phyloP scores from a whole-genome alignment of 2,329 filamentous ascomycete species.

The Fusarium avenaceum region DNA sequence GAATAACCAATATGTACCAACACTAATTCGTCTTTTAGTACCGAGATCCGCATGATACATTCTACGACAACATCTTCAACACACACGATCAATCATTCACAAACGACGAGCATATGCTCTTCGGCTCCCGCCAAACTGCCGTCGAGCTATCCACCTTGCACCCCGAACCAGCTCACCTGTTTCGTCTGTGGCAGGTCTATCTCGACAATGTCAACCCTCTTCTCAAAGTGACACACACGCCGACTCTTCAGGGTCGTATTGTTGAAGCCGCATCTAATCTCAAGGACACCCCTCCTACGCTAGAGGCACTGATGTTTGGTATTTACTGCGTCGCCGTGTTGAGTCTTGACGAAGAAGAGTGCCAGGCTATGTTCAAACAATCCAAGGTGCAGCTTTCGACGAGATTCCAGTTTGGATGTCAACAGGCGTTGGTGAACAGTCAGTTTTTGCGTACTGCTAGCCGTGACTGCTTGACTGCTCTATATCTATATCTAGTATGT shows the following conservation, averaged over 20 bases:
- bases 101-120: constrained; percentile 64
- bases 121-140: constrained; percentile 59
- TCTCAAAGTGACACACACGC: constrained; percentile 70
- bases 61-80: constrained; percentile 53
- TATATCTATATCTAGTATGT: constrained; percentile 68
- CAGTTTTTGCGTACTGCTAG: constrained; percentile 64
- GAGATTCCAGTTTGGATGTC: constrained; percentile 63
- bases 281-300: constrained; percentile 52
- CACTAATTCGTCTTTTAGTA: neutral
- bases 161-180: constrained; percentile 60
- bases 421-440: constrained; percentile 67
- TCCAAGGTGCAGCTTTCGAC: constrained; percentile 57
- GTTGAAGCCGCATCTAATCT: constrained; percentile 63
- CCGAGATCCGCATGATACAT: constrained; percentile 1
- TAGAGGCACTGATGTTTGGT: constrained; percentile 70
- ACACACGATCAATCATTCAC: constrained; percentile 61
- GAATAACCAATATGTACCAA: rapidly evolving
- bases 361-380: constrained; percentile 56
- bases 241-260: constrained; percentile 65
- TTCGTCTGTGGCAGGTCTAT: constrained; percentile 69
- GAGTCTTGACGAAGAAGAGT: constrained; percentile 61
- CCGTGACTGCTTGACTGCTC: constrained; percentile 67
- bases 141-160: constrained; percentile 66
- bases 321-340: constrained; percentile 61
- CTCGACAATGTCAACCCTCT: constrained; percentile 71